Percentiles rank a stretch among this genome's conserved stretches.
These are phyloP conservation scores for Saccharata proteae DNA, from an alignment of 2,329 filamentous ascomycete genomes.

Conservation along the genomic window DNA sequence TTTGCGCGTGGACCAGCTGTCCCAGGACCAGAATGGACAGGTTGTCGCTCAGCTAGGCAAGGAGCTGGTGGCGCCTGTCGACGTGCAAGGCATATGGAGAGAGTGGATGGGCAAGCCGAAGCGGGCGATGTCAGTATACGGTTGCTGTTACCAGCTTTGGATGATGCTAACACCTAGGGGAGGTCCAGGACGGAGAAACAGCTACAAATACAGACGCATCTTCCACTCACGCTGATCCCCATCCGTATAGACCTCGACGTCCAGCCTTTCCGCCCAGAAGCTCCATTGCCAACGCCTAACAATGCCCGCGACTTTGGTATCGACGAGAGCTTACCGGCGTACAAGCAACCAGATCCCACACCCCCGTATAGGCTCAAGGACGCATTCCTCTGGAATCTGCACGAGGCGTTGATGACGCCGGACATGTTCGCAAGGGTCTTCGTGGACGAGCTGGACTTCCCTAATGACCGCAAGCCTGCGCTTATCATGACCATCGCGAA, in stretches of 20 bases:
- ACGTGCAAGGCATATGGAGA: conserved; percentile 81
- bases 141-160: not conserved
- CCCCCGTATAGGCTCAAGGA: conserved; percentile 84
- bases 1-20: conserved; percentile 54
- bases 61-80: conserved; percentile 65
- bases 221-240: conserved; percentile 84
- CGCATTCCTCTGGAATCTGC: conserved; percentile 94
- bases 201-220: conserved; percentile 52
- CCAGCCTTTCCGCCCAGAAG: conserved; percentile 57
- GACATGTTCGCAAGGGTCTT: conserved; percentile 89
- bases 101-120: conserved; percentile 82
- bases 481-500: conserved; percentile 75
- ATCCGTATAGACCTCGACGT: conserved; percentile 95
- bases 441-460: conserved; percentile 86
- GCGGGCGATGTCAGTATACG: conserved; percentile 35
- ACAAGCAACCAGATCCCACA: conserved; percentile 65
- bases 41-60: conserved; percentile 69
- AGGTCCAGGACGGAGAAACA: conserved; percentile 44
- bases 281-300: conserved; percentile 52
- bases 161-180: not conserved
- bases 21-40: conserved; percentile 49
- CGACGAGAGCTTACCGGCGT: conserved; percentile 65
- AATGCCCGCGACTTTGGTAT: conserved; percentile 45
- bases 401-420: conserved; percentile 86
- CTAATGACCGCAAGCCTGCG: conserved; percentile 49